phyloP scores from a whole-genome alignment of 1,284 basidiomycete species.

The Malassezia restricta region DNA sequence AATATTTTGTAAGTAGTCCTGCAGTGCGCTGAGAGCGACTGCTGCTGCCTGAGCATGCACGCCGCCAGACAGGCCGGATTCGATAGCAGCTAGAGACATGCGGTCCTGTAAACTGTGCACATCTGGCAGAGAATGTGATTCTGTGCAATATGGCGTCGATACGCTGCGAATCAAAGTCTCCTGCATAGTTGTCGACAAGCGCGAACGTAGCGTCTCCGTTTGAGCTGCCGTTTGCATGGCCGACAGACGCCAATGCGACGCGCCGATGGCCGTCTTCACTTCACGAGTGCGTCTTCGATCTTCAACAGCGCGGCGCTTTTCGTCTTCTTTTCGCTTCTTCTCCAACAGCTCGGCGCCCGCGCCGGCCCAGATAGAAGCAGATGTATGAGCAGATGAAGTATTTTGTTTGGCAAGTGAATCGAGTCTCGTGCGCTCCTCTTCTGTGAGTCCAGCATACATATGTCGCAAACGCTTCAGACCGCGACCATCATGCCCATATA shows the following conservation, averaged over 20 bases:
- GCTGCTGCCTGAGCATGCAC: conserved; percentile 44
- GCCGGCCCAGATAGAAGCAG: conserved; percentile 37
- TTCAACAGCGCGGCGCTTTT: conserved; percentile 35
- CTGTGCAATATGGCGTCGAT: conserved; percentile 42
- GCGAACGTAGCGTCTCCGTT: conserved; percentile 23
- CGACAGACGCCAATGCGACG: conserved; percentile 31
- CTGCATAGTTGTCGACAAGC: conserved; percentile 30
- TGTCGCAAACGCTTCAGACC: conserved; percentile 38
- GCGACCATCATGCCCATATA: conserved; percentile 9
- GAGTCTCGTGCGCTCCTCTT: conserved; percentile 34
- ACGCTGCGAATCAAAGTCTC: conserved; percentile 31
- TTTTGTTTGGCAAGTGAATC: conserved; percentile 29
- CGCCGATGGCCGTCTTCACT: conserved; percentile 36
- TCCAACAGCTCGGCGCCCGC: conserved; percentile 44
- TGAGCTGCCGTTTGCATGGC: conserved; percentile 25
- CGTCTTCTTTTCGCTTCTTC: conserved; percentile 44
- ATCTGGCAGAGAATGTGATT: conserved; percentile 46
- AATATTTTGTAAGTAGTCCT: conserved; percentile 42
- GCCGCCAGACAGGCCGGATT: conserved; percentile 45
- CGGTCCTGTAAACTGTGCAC: conserved; percentile 45
- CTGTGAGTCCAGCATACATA: conserved; percentile 33
- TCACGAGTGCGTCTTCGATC: conserved; percentile 38
- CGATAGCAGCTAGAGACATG: conserved; percentile 47
- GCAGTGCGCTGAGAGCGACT: conserved; percentile 41
- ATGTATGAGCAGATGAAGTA: conserved; percentile 19